Conservation (phyloP, 495 filamentous ascomycete species). For the Acidiella bohemica region DNA sequence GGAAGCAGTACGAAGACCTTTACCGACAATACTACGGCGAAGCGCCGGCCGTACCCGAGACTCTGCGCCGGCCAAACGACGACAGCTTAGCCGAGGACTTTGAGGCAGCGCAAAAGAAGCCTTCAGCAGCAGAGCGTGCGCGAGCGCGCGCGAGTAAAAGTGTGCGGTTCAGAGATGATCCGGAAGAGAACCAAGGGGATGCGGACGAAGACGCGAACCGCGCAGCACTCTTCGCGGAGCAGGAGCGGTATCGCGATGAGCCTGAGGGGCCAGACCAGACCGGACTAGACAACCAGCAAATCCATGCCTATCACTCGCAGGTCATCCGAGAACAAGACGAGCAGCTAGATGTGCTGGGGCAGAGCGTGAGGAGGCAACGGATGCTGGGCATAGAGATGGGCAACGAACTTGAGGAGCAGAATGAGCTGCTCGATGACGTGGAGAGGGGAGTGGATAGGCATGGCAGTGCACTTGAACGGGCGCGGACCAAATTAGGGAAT, state of each 20-base stretch:
- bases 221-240: slow-evolving; percentile 47
- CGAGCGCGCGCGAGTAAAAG: slow-evolving; percentile 46
- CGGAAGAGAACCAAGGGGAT: slow-evolving; percentile 37
- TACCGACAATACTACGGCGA: slow-evolving; percentile 46
- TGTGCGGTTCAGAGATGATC: slow-evolving; percentile 78
- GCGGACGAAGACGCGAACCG: slow-evolving; percentile 26
- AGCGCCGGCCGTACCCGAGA: slow-evolving; percentile 28
- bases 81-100: slow-evolving; percentile 53
- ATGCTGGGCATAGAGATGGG: slow-evolving; percentile 93
- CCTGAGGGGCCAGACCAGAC: slow-evolving; percentile 41
- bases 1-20: slow-evolving; percentile 44
- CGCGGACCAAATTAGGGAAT: slow-evolving; percentile 42
- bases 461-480: slow-evolving; percentile 56
- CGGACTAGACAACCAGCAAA: slow-evolving; percentile 65
- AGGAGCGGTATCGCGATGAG: slow-evolving; percentile 40
- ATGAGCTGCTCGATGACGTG: slow-evolving; percentile 75
- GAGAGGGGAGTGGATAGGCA: slow-evolving; percentile 75
- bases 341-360: slow-evolving; percentile 74
- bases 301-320: slow-evolving; percentile 69
- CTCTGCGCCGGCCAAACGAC: slow-evolving; percentile 51
- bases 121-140: slow-evolving; percentile 18
- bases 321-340: slow-evolving; percentile 80
- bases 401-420: slow-evolving; percentile 85
- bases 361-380: slow-evolving; percentile 78
- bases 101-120: slow-evolving; percentile 40